phyloP scores from a whole-genome alignment of 306 rosid genomes.

The Fragaria ananassa region DNA sequence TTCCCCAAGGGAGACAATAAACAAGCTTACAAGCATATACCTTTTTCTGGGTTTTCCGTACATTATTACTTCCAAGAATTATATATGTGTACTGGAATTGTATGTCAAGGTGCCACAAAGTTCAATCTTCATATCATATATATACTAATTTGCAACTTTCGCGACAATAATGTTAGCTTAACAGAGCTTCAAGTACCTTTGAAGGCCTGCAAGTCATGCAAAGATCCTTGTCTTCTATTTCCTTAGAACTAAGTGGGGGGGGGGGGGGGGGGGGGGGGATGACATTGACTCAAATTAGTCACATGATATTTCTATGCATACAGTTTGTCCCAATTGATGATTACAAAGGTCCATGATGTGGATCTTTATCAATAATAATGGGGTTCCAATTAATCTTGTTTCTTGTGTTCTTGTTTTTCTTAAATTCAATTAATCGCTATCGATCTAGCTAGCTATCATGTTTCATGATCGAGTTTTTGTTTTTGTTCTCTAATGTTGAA shows the following conservation, averaged over 20 bases:
- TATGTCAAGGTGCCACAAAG: not conserved
- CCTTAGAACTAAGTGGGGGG: not conserved
- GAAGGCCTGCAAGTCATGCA: slow-evolving; percentile 7
- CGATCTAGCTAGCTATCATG: not conserved
- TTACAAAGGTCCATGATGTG: slow-evolving; percentile 11
- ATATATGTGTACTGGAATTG: not conserved
- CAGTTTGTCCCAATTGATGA: slow-evolving; percentile 23
- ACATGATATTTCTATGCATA: not conserved
- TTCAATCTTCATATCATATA: not conserved
- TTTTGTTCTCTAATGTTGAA: not conserved
- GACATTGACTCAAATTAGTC: slow-evolving; percentile 1
- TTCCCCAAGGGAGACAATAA: no score
- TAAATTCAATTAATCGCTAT: not conserved
- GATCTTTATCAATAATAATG: not conserved
- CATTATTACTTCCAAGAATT: not conserved
- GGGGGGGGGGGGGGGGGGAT: not conserved
- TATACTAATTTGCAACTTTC: not conserved
- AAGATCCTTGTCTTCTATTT: not conserved
- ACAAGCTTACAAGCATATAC: no score
- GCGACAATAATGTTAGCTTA: not conserved
- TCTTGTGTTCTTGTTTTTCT: not conserved
- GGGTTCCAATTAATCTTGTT: not conserved
- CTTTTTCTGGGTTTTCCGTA: not conserved
- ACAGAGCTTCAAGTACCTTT: not conserved
- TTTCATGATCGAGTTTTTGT: not conserved